Percentiles rank a stretch among this genome's conserved stretches.
These are phyloP conservation scores for Phytophthora citrophthora DNA, from an alignment of 352 stramenopile genomes.

Conservation along the genomic window DNA sequence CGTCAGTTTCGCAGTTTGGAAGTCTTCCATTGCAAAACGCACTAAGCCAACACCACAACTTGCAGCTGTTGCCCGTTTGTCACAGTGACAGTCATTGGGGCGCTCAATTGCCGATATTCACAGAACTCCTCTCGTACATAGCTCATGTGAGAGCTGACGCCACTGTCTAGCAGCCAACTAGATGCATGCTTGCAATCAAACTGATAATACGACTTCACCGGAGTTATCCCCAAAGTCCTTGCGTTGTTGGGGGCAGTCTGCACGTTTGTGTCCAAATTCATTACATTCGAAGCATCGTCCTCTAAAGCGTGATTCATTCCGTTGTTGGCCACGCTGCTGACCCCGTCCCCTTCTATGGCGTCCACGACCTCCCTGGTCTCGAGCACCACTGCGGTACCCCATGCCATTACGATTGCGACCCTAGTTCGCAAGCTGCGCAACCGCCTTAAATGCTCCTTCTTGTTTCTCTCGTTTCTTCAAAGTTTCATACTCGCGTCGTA, in stretches of 20 bases:
- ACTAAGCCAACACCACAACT: background rate
- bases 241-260: too few relatives aligned
- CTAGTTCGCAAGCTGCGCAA: too few relatives aligned
- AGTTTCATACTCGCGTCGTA: conserved; percentile 1
- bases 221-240: too few relatives aligned
- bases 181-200: too few relatives aligned
- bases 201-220: too few relatives aligned
- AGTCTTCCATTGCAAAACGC: background rate
- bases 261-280: too few relatives aligned
- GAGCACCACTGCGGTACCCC: too few relatives aligned
- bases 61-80: background rate
- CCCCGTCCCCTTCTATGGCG: too few relatives aligned
- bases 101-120: background rate
- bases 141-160: conserved; percentile 1
- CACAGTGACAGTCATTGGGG: background rate
- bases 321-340: too few relatives aligned
- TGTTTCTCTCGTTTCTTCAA: background rate
- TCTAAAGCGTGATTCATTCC: too few relatives aligned
- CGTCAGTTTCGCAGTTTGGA: background rate
- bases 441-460: background rate
- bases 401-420: too few relatives aligned
- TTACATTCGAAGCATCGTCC: background rate
- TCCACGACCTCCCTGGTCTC: too few relatives aligned
- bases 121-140: background rate
- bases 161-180: conserved; percentile 25